phyloP scores from a whole-genome alignment of 768 basidiomycete species.

The Suillus occidentalis region DNA sequence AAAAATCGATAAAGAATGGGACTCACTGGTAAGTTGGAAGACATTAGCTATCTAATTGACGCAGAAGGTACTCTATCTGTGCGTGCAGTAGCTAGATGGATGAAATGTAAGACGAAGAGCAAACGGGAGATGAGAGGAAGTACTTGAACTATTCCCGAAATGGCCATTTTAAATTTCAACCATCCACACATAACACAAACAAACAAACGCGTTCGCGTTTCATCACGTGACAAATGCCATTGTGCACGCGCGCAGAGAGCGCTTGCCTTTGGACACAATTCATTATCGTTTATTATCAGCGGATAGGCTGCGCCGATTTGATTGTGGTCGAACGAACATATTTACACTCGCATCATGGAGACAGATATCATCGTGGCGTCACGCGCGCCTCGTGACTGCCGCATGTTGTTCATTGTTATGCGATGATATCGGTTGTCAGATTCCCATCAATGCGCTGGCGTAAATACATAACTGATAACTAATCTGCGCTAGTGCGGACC shows the following conservation, averaged over 20 bases:
- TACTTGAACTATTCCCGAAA: constrained; percentile 21
- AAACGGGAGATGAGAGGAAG: constrained; percentile 13
- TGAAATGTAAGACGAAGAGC: constrained; percentile 12
- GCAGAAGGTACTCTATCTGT: constrained; percentile 8
- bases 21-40: constrained; percentile 49
- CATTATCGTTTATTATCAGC: background rate
- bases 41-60: constrained; percentile 24
- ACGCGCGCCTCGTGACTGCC: background rate
- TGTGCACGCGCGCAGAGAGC: background rate
- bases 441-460: constrained; percentile 3
- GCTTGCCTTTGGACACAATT: background rate
- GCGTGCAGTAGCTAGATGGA: constrained; percentile 9
- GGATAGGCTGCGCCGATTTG: background rate
- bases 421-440: constrained; percentile 1
- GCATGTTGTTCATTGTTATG: constrained; percentile 1
- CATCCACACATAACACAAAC: constrained; percentile 34
- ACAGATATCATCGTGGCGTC: background rate
- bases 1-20: background rate
- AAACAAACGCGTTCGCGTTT: constrained; percentile 41
- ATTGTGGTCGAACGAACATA: background rate
- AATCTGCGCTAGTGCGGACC: background rate
- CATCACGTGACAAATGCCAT: constrained; percentile 30
- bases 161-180: constrained; percentile 34
- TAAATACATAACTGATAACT: constrained; percentile 2
- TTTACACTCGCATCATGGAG: background rate